Evolutionary conservation across 202 grass and related monocot genomes (phyloP).

Genomic region (Dendrocalamus latiflorus): DNA sequence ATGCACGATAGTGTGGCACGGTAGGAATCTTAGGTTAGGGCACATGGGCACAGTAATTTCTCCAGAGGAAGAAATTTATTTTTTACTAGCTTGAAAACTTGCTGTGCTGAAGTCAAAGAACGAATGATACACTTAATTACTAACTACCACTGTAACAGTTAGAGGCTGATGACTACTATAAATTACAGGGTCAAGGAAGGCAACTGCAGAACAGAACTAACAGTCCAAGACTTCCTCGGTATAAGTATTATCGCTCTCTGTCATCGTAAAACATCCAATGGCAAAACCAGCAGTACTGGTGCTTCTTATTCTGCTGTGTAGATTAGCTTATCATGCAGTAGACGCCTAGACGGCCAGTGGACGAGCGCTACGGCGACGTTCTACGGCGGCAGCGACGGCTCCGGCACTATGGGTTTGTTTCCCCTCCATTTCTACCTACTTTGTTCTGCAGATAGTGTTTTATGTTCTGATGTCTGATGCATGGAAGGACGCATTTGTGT

Average conservation of each 20-base stretch:
- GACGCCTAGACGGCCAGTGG: slow-evolving; percentile 34
- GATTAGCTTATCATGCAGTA: slow-evolving; percentile 9
- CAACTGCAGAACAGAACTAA: not conserved
- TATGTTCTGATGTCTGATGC: not conserved
- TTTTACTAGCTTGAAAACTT: slow-evolving; percentile 24
- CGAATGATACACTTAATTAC: not conserved
- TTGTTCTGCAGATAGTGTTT: not conserved
- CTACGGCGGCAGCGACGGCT: slow-evolving; percentile 88
- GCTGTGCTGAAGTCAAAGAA: slow-evolving; percentile 32
- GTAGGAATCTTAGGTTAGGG: slow-evolving; percentile 22
- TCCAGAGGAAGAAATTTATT: not conserved
- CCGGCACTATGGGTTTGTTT: slow-evolving; percentile 67
- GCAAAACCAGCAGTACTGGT: not conserved
- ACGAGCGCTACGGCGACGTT: slow-evolving; percentile 49
- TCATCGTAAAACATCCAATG: not conserved
- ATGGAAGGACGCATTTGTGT: not conserved
- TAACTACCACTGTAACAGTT: not conserved
- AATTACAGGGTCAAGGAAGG: slow-evolving; percentile 12
- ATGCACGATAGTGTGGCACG: not conserved
- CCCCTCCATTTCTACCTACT: not conserved
- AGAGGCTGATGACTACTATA: not conserved
- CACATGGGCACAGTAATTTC: slow-evolving; percentile 34
- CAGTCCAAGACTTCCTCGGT: not conserved
- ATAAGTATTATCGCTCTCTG: not conserved
- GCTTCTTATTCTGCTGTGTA: not conserved